Percentiles rank a stretch among this genome's conserved stretches.
Conservation (phyloP, 352 stramenopile species). For the Pythium sukuiense region DNA sequence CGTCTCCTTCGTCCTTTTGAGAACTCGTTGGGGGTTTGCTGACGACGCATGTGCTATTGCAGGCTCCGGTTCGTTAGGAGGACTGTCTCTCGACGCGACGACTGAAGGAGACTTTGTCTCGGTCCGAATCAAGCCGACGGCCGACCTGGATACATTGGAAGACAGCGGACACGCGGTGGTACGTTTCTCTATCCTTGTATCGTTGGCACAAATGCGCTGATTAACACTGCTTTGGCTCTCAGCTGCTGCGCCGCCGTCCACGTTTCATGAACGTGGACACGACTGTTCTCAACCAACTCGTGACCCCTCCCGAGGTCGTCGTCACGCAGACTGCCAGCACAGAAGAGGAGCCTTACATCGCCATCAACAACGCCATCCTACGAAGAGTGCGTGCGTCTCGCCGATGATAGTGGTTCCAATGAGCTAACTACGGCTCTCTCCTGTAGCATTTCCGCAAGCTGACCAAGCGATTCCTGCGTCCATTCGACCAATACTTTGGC, state of each 20-base stretch:
- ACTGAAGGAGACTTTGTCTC: conserved; percentile 37
- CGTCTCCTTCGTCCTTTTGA: neutral
- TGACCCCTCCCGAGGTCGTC: conserved; percentile 47
- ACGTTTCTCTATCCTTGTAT: conserved; percentile 12
- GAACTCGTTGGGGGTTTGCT: too few relatives aligned
- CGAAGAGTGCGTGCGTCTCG: conserved; percentile 44
- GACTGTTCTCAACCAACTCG: conserved; percentile 65
- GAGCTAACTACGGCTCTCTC: neutral
- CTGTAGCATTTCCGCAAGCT: conserved; percentile 84
- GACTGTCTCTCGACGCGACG: conserved; percentile 1
- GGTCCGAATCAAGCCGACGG: conserved; percentile 56
- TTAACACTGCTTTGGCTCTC: too few relatives aligned
- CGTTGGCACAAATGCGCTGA: too few relatives aligned
- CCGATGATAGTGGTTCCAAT: neutral
- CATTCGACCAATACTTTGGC: conserved; percentile 87
- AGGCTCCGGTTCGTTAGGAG: neutral
- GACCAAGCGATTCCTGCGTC: conserved; percentile 83
- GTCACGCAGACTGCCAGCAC: conserved; percentile 46
- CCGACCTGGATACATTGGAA: conserved; percentile 42
- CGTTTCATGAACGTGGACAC: conserved; percentile 56
- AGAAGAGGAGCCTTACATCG: conserved; percentile 66
- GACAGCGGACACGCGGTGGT: conserved; percentile 42
- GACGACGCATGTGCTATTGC: neutral
- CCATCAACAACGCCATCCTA: conserved; percentile 87
- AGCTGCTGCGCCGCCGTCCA: conserved; percentile 65